Base-by-base conservation (phyloP, 371 early-diverging fungal species). In the Sporodiniella umbellata region DNA sequence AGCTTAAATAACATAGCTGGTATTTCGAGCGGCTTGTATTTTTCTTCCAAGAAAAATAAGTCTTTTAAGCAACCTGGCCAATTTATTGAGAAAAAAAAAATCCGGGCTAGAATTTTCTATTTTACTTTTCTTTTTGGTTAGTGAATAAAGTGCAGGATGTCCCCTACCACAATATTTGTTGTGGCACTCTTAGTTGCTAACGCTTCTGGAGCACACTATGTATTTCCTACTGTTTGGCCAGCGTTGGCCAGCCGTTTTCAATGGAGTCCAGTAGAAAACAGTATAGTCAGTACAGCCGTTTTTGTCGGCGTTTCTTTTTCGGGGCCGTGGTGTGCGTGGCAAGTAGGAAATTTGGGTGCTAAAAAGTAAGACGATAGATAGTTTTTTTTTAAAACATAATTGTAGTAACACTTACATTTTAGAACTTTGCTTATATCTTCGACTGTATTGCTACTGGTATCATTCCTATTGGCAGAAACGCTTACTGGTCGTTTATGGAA, bases 241-340 rank as follows among this genome's bases (percentile, higher is more conserved):
- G 64, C 70, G 3, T 53, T 75, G 8, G 56, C 60, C 18, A 53
- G 61, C 25, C 50, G 51, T n/a, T 71, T 75, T 51, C 58, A 60
- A 15, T 75, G 76, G 76, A 50, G 63, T 18, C 64, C 72, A 1
- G 18, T 75, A 1, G 70, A 71, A 33, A 75, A 75, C 40, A 75
- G 76, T 48, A 53, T 75, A 19, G 76, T 72, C 48, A 68, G 76
- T 40, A 75, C 76, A 19, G 68, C 76, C 11, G 62, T 64, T 5
- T 75, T 75, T 51, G 53, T 75, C 8, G 76, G 76, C 22, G 66
- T 72, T 3, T 69, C 70, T 1, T 75, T 71, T 44, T 75, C 76
- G 12, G 72, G 76, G 0, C 76, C 76, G n/a, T 31, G 71, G n/a
- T 63, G 62, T 52, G 70, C 76, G 3, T 67, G 59, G 62, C 14